Base-by-base conservation (phyloP, 225 moss, liverwort and hornwort species). In the Bryum argenteum region DNA sequence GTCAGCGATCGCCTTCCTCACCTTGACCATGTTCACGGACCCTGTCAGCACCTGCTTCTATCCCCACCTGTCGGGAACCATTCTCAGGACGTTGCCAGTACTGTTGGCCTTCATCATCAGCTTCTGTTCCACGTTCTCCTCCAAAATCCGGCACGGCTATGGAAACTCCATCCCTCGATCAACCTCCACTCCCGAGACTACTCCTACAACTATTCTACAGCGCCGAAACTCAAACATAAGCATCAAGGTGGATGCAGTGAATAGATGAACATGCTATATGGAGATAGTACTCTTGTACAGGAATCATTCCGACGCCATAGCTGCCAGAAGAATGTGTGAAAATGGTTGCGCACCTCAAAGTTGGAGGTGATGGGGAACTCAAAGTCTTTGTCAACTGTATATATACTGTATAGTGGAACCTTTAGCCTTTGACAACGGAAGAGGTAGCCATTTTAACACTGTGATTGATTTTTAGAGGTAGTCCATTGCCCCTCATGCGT, bases 1-100 rank as follows among this genome's bases (percentile, higher is more conserved):
- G 4, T 61, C 70, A 8, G 81, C 84, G 3, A 5, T 64, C 0
- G 69, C 86, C 5, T 81, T 92, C 26, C 75, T 59, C 42, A 73
- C 82, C 16, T 78, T 91, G 22, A 83, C 83, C 60, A 23, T 91
- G 65, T 88, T 94, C 78, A 88, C 93, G 11, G 77, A 79, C 5
- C 87, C 85, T 0, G 83, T 91, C 21, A 53, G 79, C 10, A 39
- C 61, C 1, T 94, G 91, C 81, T 91, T 72, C 69, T 91, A 86
- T 14, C 84, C 94, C 0, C 1, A 71, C 14, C 20, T 94, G 0
- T 54, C 86, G 0, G 41, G 43, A 4, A 81, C 91, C 2, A 8
- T 91, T 4, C 16, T 80, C 37, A 94, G 90, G 75, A 70, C 77
- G 14, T 5, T 91, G 53, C 89, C 89, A 12, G 74, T 89, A 43